Evolutionary conservation across 2,329 filamentous ascomycete species (phyloP), one percentile per base, ranked within the genome.

Genomic region (Paecilomyces sp.): DNA sequence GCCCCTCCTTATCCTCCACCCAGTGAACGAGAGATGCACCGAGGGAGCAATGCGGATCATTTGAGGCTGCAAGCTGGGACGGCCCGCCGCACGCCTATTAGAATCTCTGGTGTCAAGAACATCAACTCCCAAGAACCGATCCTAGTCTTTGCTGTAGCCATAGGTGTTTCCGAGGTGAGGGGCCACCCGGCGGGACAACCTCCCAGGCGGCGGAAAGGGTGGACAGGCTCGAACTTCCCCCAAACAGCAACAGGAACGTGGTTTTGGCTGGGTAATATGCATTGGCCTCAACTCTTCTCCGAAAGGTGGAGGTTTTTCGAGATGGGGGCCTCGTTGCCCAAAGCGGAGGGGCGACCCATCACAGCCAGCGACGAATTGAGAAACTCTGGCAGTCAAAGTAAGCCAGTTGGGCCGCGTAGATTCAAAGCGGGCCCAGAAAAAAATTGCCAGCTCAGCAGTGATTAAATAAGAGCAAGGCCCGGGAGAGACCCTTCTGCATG

Each of bases 61-160:
- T 67, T 73, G 74, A 74, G 72, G 72, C 73, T 75, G 74, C 72
- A 75, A 74, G 72, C 74, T 76, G 75, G 75, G 73, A 76, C 75
- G 75, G 75, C 69, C 75, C 75, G 75, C 72, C 71, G 74, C 74
- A 75, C 72, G 72, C 55, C 36, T 34, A 57, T 57, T 57, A 52
- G 41, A 52, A 53, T 57, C 22, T 52, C 8, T 33, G 36, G 22
- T 53, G 28, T 57, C 36, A 53, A 41, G 56, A 52, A 52, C 36
- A n/a, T 57, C 56, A 57, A 57, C 15, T 50, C 31, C 36, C 34
- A 47, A 47, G n/a, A 22, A 47, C 41, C 41, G 41, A 47, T 47
- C 13, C 41, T 47, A 47, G 41, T 47, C n/a, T 47, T 47, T 47
- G 15, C 18, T 47, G 41, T 47, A 47, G 41, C 15, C 41, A n/a